Base-by-base conservation (phyloP, 73 alveolate genomes). In the Paramecium octaurelia region DNA sequence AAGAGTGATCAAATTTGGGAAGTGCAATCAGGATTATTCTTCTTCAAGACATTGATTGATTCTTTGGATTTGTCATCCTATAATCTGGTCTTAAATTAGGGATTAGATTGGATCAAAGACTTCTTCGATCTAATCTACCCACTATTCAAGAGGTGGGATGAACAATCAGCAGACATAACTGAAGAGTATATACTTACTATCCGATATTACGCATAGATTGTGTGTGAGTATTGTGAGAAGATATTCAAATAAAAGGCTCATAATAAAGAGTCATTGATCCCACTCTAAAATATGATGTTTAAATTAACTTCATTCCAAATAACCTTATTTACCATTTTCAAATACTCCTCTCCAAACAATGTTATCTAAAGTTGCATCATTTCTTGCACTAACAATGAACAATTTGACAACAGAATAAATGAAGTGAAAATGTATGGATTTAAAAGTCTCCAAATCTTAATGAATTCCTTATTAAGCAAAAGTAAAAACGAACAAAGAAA, bases 401-500 rank as follows among this genome's bases (percentile, higher is more conserved):
- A 21, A 71, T 70, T 71, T 16, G 94, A 89, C 40, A 24, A 43
- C 14, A 23, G 38, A 42, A 83, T 83, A 42, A 89, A 89, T 43
- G 88, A 77, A 48, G n/a, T 89, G 7, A 89, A 89, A 50, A 29
- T 83, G 64, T 48, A 27, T 23, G 60, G 59, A n/a, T n/a, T 89
- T 1, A 89, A 73, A 68, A n/a, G 44, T 2, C 75, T 58, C 29
- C 16, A 43, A 21, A 34, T 58, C 12, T 43, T 89, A 21, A 54
- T 70, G 10, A 70, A 83, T 27, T 21, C 8, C 6, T n/a, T 43
- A 43, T 23, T 89, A 12, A 71, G 24, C 50, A 60, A 71, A 31
- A 35, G 94, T 23, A 89, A 31, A 18, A 89, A 89, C 10, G 94
- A 89, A 36, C 14, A 44, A 40, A 64, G 20, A n/a, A 89, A 89